phyloP scores from a whole-genome alignment of 192 early-diverging fungal species.

The Rhizophagus sp. region DNA sequence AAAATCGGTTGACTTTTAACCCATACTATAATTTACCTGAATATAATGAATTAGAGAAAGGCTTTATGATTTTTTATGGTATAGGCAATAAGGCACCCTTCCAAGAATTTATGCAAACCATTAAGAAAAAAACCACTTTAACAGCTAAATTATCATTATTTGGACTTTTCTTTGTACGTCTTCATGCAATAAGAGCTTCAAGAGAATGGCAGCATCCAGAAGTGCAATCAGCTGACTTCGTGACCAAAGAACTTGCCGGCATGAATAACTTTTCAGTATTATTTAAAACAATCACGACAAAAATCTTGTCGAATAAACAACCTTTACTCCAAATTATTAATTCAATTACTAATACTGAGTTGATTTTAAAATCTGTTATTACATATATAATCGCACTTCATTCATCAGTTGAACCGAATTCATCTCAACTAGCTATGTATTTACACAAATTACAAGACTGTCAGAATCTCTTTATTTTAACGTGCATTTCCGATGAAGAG shows the following conservation, averaged over 20 bases:
- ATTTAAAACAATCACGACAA: constrained; percentile 8
- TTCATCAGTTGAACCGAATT: constrained; percentile 3
- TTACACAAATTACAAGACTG: constrained; percentile 7
- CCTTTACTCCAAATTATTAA: constrained; percentile 12
- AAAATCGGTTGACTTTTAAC: constrained; percentile 27
- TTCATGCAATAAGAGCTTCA: constrained; percentile 1
- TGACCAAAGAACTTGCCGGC: background rate
- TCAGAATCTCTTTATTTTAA: background rate
- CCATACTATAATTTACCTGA: background rate
- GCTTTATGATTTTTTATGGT: background rate
- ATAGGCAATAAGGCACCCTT: background rate
- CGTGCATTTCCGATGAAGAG: constrained; percentile 3
- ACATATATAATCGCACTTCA: constrained; percentile 17
- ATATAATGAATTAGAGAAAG: constrained; percentile 20
- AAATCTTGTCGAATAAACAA: background rate
- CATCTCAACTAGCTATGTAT: constrained; percentile 25
- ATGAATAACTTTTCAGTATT: background rate
- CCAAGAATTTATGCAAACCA: background rate
- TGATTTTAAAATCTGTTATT: constrained; percentile 23
- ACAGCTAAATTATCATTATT: constrained; percentile 1
- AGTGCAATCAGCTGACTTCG: background rate
- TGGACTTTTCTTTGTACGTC: constrained; percentile 1
- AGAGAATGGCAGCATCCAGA: constrained; percentile 1
- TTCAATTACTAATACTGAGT: background rate
- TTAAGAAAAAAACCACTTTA: background rate